These are phyloP conservation scores for Saccharata proteae DNA, from an alignment of 2,329 filamentous ascomycete genomes.

Conservation along the genomic window DNA sequence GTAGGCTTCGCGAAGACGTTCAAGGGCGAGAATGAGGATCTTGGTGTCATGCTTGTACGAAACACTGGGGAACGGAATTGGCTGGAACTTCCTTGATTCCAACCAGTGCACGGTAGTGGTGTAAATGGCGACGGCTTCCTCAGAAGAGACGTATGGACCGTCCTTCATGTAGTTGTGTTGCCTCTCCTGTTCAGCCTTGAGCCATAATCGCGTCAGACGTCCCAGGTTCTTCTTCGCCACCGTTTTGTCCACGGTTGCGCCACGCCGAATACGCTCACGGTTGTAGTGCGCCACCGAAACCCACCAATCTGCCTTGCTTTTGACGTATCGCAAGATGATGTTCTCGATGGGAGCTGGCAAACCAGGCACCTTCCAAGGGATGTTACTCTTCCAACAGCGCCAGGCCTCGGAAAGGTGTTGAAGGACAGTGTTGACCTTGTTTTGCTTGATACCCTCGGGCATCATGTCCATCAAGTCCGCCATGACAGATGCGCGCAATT, in stretches of 20 bases:
- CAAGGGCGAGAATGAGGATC: constrained; percentile 88
- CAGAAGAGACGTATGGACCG: constrained; percentile 93
- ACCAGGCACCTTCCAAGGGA: constrained; percentile 97
- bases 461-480: constrained; percentile 99
- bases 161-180: constrained; percentile 99
- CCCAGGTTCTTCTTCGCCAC: constrained; percentile 99
- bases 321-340: constrained; percentile 95
- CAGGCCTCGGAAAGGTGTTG: constrained; percentile 97
- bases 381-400: constrained; percentile 99
- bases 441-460: constrained; percentile 98
- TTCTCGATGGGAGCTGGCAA: constrained; percentile 96
- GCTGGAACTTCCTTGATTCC: constrained; percentile 94
- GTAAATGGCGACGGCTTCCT: constrained; percentile 97
- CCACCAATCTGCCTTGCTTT: constrained; percentile 99
- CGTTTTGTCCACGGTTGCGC: constrained; percentile 96
- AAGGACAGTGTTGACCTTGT: constrained; percentile 95
- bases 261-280: constrained; percentile 87
- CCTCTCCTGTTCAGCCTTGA: constrained; percentile 95
- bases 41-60: constrained; percentile 99
- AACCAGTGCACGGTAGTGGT: constrained; percentile 98
- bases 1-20: constrained; percentile 87
- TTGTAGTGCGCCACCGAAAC: constrained; percentile 99
- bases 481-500: constrained; percentile 96
- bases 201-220: constrained; percentile 84
- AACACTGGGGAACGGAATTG: constrained; percentile 95